Evolutionary conservation across 768 basidiomycete species (phyloP).

Genomic region (Tephrocybe sp.): DNA sequence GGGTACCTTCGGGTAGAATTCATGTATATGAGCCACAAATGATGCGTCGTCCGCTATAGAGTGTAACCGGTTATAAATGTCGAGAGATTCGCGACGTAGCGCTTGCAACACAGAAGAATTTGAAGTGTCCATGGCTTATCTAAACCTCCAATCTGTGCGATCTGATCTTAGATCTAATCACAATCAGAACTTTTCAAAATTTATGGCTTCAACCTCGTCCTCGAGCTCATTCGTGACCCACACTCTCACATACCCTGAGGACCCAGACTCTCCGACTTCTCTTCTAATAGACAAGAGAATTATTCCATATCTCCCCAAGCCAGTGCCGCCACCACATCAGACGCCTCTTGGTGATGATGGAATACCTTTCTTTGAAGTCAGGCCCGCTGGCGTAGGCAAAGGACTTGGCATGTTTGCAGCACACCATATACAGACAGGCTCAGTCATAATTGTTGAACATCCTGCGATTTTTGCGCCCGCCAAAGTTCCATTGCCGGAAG

Average conservation of each 20-base stretch:
- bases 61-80: conserved; percentile 84
- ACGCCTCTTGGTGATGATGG: conserved; percentile 11
- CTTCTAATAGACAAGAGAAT: conserved; percentile 15
- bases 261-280: conserved; percentile 8
- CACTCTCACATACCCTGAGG: conserved; percentile 10
- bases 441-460: conserved; percentile 25
- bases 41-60: conserved; percentile 76
- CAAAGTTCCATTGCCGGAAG: conserved; percentile 10
- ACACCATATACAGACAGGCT: conserved; percentile 19
- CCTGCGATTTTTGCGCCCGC: conserved; percentile 25
- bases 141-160: conserved; percentile 8
- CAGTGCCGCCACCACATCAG: neutral
- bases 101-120: conserved; percentile 37
- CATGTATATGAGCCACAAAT: conserved; percentile 49
- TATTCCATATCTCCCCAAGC: conserved; percentile 9
- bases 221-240: conserved; percentile 11
- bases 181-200: conserved; percentile 7
- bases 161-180: conserved; percentile 10
- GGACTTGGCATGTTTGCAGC: conserved; percentile 30
- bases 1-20: conserved; percentile 37
- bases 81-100: conserved; percentile 66
- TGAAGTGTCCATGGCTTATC: conserved; percentile 14
- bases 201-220: neutral
- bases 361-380: conserved; percentile 17
- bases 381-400: conserved; percentile 19